Conservation (phyloP, 2,329 filamentous ascomycete genomes). For the Arthroderma sp. region DNA sequence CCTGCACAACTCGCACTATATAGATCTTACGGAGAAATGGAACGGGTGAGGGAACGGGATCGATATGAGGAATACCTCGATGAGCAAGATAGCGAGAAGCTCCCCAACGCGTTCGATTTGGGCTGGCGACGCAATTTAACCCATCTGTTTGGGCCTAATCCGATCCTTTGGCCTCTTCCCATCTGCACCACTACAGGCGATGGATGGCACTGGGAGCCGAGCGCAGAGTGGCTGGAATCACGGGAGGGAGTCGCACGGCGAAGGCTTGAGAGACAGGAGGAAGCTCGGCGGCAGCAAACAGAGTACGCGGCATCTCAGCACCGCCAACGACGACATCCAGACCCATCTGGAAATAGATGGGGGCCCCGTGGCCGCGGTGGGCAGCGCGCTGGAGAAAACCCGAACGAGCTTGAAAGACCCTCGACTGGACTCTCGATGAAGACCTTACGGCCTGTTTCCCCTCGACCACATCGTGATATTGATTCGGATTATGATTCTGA, state of each 20-base stretch:
- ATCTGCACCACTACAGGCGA: slow-evolving; percentile 78
- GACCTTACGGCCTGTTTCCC: slow-evolving; percentile 28
- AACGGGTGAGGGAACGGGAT: slow-evolving; percentile 51
- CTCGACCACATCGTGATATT: slow-evolving; percentile 23
- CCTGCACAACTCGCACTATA: slow-evolving; percentile 35
- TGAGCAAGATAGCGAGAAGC: slow-evolving; percentile 71
- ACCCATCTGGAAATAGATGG: neutral
- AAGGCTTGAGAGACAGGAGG: slow-evolving; percentile 16
- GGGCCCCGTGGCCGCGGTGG: neutral
- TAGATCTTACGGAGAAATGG: slow-evolving; percentile 41
- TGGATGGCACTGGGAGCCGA: slow-evolving; percentile 89
- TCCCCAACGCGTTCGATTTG: slow-evolving; percentile 88
- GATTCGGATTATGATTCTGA: slow-evolving; percentile 21
- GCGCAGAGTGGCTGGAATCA: slow-evolving; percentile 60
- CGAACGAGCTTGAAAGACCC: slow-evolving; percentile 17
- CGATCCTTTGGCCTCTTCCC: slow-evolving; percentile 64
- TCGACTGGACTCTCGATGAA: slow-evolving; percentile 31
- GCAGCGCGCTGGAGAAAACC: neutral
- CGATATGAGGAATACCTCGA: slow-evolving; percentile 74
- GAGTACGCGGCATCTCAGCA: slow-evolving; percentile 5
- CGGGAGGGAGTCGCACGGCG: slow-evolving; percentile 45
- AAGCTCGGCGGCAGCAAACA: slow-evolving; percentile 21
- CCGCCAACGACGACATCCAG: neutral
- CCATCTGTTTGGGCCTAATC: slow-evolving; percentile 67
- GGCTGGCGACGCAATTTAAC: slow-evolving; percentile 66